These are phyloP conservation scores for Flammula alnicola DNA, from an alignment of 1,284 basidiomycete genomes.

Conservation along the genomic window DNA sequence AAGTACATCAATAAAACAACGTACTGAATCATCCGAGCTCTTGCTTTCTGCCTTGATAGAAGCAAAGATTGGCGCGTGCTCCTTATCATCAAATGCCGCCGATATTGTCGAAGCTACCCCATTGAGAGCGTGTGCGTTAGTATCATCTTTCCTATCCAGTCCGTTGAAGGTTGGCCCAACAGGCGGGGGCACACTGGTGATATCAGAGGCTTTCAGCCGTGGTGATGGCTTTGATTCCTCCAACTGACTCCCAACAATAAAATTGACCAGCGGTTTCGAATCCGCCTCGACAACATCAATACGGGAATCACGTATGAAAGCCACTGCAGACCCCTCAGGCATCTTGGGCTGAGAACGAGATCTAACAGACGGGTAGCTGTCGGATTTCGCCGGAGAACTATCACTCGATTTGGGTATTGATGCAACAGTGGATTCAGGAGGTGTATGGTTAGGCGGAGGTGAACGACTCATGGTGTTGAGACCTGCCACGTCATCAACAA, in stretches of 20 bases:
- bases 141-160: no score
- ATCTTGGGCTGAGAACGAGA: conserved; percentile 57
- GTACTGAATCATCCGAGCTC: conserved; percentile 45
- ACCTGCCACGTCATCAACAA: conserved; percentile 24
- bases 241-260: conserved; percentile 78
- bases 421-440: conserved; percentile 32
- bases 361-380: conserved; percentile 31
- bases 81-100: conserved; percentile 22
- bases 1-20: conserved; percentile 1
- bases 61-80: conserved; percentile 36
- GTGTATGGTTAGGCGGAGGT: conserved; percentile 55
- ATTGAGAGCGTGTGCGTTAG: conserved; percentile 7
- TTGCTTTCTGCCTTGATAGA: conserved; percentile 47
- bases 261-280: conserved; percentile 56
- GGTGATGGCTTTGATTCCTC: conserved; percentile 43
- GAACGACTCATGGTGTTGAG: conserved; percentile 63
- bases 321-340: conserved; percentile 70
- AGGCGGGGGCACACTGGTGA: neutral
- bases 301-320: conserved; percentile 68
- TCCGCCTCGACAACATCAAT: conserved; percentile 51
- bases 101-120: conserved; percentile 5
- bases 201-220: neutral
- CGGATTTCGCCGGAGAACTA: conserved; percentile 29
- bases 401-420: conserved; percentile 34
- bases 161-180: no score